Percentiles rank a stretch among this genome's conserved stretches.
phyloP scores from a whole-genome alignment of 2,329 filamentous ascomycete genomes.

The Daldinia sp. region DNA sequence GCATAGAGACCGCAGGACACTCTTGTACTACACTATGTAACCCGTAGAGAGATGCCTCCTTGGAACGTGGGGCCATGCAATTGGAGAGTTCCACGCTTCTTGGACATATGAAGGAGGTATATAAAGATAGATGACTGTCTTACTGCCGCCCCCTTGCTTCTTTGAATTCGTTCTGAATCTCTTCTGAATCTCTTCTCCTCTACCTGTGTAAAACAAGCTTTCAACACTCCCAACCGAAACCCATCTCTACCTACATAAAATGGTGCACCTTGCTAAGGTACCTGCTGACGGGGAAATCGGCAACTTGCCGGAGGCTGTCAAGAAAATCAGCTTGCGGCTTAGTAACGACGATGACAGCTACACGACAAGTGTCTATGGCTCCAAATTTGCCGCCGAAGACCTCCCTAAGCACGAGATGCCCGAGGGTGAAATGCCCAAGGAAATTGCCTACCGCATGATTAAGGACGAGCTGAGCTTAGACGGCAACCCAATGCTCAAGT shows the following conservation, averaged over 20 bases:
- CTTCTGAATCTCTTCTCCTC: conserved; percentile 5
- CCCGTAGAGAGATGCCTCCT: conserved; percentile 27
- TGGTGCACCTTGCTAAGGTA: conserved; percentile 62
- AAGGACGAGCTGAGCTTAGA: conserved; percentile 93
- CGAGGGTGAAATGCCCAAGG: conserved; percentile 86
- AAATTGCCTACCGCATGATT: conserved; percentile 96
- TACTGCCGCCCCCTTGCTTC: not conserved
- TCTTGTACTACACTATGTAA: conserved; percentile 2
- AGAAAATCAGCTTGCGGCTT: conserved; percentile 58
- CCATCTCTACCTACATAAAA: conserved; percentile 43
- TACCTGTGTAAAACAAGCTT: conserved; percentile 2
- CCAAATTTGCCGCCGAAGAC: conserved; percentile 80
- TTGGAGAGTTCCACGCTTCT: conserved; percentile 26
- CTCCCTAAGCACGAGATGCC: conserved; percentile 88
- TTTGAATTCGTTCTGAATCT: conserved; percentile 3
- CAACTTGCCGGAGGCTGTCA: conserved; percentile 48
- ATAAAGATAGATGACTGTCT: conserved; percentile 7
- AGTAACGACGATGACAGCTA: conserved; percentile 64
- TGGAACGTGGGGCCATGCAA: conserved; percentile 34
- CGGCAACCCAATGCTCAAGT: conserved; percentile 89
- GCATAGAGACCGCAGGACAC: not conserved
- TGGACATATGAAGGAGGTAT: conserved; percentile 10
- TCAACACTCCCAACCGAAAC: not conserved
- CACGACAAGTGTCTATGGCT: conserved; percentile 87
- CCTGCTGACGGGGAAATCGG: conserved; percentile 43